Evolutionary conservation across 371 early-diverging fungal genomes (phyloP).

Genomic region (Zopfochytrium polystomum): DNA sequence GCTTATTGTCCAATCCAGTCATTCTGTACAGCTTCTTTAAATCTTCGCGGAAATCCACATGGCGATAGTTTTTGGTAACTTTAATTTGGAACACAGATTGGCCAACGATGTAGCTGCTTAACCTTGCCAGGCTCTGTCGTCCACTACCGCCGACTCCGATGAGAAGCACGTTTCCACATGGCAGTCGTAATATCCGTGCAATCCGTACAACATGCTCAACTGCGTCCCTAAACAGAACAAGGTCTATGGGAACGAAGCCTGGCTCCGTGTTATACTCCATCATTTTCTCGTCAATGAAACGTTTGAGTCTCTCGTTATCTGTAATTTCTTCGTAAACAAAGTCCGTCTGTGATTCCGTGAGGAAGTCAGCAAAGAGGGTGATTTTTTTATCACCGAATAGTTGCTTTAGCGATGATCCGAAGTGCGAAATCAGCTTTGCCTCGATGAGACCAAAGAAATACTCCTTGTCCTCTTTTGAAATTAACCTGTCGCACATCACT

Average conservation of each 20-base stretch:
- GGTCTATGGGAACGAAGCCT: slow-evolving; percentile 50
- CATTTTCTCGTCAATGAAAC: slow-evolving; percentile 49
- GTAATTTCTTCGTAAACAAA: slow-evolving; percentile 53
- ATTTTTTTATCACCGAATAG: slow-evolving; percentile 42
- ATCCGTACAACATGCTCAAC: slow-evolving; percentile 58
- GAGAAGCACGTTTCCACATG: slow-evolving; percentile 52
- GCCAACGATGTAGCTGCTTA: slow-evolving; percentile 51
- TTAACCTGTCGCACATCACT: slow-evolving; percentile 53
- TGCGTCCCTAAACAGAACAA: slow-evolving; percentile 56
- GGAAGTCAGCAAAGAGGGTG: slow-evolving; percentile 52
- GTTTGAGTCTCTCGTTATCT: slow-evolving; percentile 42
- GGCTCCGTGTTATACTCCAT: slow-evolving; percentile 53
- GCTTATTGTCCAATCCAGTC: slow-evolving; percentile 48
- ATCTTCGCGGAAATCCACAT: slow-evolving; percentile 54
- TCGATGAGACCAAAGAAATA: slow-evolving; percentile 49
- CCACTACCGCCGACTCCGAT: slow-evolving; percentile 60
- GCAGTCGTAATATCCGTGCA: slow-evolving; percentile 49
- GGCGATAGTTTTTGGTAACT: slow-evolving; percentile 54
- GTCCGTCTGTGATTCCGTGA: slow-evolving; percentile 31
- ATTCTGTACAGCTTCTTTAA: slow-evolving; percentile 48
- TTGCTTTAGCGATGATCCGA: slow-evolving; percentile 44
- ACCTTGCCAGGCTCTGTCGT: slow-evolving; percentile 44
- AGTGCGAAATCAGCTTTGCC: slow-evolving; percentile 42
- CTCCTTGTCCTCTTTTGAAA: slow-evolving; percentile 46
- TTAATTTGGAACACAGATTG: slow-evolving; percentile 52